Percentiles rank a stretch among this genome's conserved stretches.
Conservation (phyloP, 192 early-diverging fungal genomes). For the Mortierella alpina region DNA sequence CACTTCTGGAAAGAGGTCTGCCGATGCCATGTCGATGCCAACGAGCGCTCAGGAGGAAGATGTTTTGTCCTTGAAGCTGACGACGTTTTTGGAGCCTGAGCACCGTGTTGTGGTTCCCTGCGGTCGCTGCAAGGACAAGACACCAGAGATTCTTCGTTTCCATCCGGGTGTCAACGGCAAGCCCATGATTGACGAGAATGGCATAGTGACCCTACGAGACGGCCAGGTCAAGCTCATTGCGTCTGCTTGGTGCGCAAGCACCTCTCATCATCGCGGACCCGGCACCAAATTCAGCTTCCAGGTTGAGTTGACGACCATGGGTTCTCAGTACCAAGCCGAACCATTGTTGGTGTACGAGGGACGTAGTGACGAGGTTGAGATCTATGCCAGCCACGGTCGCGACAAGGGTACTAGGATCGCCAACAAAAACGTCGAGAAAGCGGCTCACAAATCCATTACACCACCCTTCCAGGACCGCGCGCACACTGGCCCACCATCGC, state of each 20-base stretch:
- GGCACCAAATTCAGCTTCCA: conserved; percentile 54
- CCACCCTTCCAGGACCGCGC: conserved; percentile 25
- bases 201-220: conserved; percentile 40
- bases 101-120: conserved; percentile 50
- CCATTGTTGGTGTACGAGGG: conserved; percentile 37
- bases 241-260: conserved; percentile 52
- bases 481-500: conserved; percentile 36
- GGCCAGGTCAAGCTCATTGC: conserved; percentile 53
- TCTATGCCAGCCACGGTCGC: conserved; percentile 52
- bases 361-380: conserved; percentile 48
- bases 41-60: conserved; percentile 46
- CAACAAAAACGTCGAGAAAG: conserved; percentile 33
- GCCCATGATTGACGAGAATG: conserved; percentile 55
- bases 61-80: conserved; percentile 40
- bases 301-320: conserved; percentile 31
- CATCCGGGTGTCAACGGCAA: conserved; percentile 54
- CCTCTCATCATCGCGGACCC: conserved; percentile 51
- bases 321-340: conserved; percentile 26
- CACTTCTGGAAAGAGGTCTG: conserved; percentile 41
- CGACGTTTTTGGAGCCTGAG: conserved; percentile 45
- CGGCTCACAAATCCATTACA: conserved; percentile 37
- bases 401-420: conserved; percentile 41
- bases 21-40: conserved; percentile 37
- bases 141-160: conserved; percentile 46
- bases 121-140: conserved; percentile 53